Conservation (phyloP, 2,329 filamentous ascomycete genomes). For the Lithohypha guttulata region DNA sequence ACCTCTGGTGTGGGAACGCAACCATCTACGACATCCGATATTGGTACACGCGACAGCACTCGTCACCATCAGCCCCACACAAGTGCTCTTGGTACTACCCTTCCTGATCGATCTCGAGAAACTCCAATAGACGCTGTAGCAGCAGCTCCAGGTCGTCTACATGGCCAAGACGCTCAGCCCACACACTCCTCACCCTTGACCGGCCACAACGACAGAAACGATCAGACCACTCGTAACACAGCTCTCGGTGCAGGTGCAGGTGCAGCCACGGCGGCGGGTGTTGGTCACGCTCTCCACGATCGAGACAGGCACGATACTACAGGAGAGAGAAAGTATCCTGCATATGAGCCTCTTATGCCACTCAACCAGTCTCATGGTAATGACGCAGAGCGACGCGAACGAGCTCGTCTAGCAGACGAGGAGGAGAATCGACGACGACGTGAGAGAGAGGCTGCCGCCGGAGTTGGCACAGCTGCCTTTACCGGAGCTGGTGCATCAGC, state of each 20-base stretch:
- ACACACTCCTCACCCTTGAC: not conserved
- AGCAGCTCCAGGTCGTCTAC: constrained; percentile 3
- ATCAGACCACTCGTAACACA: constrained; percentile 1
- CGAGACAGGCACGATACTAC: too few species aligned
- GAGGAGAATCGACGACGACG: constrained; percentile 10
- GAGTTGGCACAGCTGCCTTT: constrained; percentile 3
- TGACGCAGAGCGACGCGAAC: constrained; percentile 3
- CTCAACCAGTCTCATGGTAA: constrained; percentile 6
- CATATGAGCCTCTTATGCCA: too few species aligned
- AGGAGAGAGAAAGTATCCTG: too few species aligned
- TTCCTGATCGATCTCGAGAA: not conserved
- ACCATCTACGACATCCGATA: not conserved
- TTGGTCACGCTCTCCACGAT: constrained; percentile 1
- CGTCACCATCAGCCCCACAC: not conserved
- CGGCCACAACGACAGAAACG: not conserved
- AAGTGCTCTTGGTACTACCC: not conserved
- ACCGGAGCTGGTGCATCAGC: not conserved
- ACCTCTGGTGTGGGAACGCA: not conserved
- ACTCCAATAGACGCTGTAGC: constrained; percentile 1
- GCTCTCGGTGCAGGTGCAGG: constrained; percentile 5
- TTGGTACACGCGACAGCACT: not conserved
- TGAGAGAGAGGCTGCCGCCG: constrained; percentile 12
- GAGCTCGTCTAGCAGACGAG: not conserved
- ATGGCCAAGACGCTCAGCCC: not conserved
- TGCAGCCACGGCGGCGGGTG: constrained; percentile 6